Percentiles rank a stretch among this genome's conserved stretches.
These are phyloP conservation scores for Boletus pseudo-olivaceus DNA, from an alignment of 768 basidiomycete species.

Conservation along the genomic window DNA sequence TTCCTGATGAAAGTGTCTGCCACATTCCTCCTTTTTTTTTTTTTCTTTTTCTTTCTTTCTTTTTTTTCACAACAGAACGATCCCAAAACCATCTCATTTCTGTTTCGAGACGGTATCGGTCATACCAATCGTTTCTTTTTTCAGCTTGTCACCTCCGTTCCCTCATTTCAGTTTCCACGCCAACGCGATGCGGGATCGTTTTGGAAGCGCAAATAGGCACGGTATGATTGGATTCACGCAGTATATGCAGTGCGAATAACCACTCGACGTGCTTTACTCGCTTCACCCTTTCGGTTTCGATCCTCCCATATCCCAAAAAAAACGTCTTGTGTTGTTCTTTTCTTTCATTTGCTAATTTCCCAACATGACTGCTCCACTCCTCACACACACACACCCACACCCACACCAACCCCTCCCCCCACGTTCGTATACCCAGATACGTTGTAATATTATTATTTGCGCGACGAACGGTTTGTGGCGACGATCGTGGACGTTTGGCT, in stretches of 20 bases:
- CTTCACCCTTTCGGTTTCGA: background rate
- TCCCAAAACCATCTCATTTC: constrained; percentile 2
- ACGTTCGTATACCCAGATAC: constrained; percentile 32
- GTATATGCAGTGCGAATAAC: constrained; percentile 8
- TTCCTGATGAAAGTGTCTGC: constrained; percentile 27
- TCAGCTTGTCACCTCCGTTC: no score
- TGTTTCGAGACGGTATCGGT: constrained; percentile 12
- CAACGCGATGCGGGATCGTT: constrained; percentile 13
- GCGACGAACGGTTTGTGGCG: background rate
- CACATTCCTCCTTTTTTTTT: background rate
- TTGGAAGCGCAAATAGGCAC: constrained; percentile 7
- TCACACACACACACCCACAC: background rate
- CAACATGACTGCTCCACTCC: background rate
- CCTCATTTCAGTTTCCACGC: background rate
- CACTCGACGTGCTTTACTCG: background rate
- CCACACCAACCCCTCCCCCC: constrained; percentile 1
- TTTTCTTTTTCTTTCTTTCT: background rate
- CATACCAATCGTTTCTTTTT: constrained; percentile 18
- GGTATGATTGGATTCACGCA: constrained; percentile 8
- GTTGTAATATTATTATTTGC: constrained; percentile 38
- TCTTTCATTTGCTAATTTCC: constrained; percentile 2
- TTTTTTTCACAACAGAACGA: background rate
- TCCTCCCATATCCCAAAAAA: background rate
- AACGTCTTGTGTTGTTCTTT: constrained; percentile 8
- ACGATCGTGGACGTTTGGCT: background rate